Percentiles rank a stretch among this genome's conserved stretches.
Evolutionary conservation across 805 yeast genomes (phyloP).

Genomic region (Sugiyamaella marilandica): DNA sequence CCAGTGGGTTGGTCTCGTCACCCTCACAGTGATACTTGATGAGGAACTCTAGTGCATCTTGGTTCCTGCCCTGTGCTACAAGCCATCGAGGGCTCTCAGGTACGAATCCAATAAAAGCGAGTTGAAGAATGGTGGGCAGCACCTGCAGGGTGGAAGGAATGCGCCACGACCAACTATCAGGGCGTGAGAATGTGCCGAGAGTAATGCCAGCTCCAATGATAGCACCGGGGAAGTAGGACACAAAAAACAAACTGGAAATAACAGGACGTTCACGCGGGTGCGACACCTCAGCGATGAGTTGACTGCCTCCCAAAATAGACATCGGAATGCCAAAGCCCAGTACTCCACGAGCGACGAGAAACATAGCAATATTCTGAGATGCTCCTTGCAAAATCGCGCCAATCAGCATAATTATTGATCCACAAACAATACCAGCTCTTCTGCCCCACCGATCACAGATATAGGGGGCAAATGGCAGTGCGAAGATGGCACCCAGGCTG

Average conservation of each 20-base stretch:
- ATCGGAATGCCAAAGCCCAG: constrained; percentile 71
- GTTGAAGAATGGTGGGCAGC: constrained; percentile 46
- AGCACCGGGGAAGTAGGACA: constrained; percentile 64
- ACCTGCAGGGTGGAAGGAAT: constrained; percentile 63
- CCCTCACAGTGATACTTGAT: constrained; percentile 32
- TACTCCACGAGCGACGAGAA: constrained; percentile 54
- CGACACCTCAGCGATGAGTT: constrained; percentile 62
- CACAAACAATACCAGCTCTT: constrained; percentile 45
- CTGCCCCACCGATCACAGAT: constrained; percentile 54
- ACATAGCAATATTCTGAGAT: constrained; percentile 39
- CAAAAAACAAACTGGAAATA: constrained; percentile 60
- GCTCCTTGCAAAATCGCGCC: constrained; percentile 58
- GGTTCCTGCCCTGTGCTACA: constrained; percentile 47
- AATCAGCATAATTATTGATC: constrained; percentile 52
- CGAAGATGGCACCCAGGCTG: constrained; percentile 64
- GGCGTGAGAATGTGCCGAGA: constrained; percentile 53
- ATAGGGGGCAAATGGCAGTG: constrained; percentile 54
- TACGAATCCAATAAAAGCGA: constrained; percentile 38
- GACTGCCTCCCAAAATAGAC: constrained; percentile 70
- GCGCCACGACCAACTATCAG: constrained; percentile 53
- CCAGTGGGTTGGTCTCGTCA: constrained; percentile 38
- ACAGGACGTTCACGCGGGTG: constrained; percentile 59
- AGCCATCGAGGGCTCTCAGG: constrained; percentile 42
- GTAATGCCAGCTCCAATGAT: constrained; percentile 72
- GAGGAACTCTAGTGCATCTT: constrained; percentile 39